Percentiles rank a stretch among this genome's conserved stretches.
Evolutionary conservation across 2,329 filamentous ascomycete genomes (phyloP).

Genomic region (Cryphonectria carpinicola): DNA sequence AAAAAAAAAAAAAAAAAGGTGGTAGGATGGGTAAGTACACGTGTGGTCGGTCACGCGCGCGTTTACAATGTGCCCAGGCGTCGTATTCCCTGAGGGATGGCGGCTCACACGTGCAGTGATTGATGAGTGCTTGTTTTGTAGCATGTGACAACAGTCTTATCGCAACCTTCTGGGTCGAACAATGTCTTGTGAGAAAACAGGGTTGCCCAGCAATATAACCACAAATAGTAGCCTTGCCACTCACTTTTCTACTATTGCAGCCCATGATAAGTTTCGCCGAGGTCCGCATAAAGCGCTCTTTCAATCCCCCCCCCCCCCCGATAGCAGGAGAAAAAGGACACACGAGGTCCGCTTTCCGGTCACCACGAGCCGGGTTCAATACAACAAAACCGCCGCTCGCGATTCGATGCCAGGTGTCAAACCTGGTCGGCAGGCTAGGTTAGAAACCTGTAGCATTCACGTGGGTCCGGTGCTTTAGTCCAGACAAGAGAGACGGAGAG

Average conservation of each 20-base stretch:
- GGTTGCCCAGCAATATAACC: background rate
- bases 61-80: slow-evolving; percentile 1
- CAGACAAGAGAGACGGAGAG: background rate
- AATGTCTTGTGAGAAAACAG: background rate
- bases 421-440: background rate
- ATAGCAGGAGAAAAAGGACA: background rate
- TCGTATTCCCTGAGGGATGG: background rate
- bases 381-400: background rate
- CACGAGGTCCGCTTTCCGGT: background rate
- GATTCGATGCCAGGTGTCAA: background rate
- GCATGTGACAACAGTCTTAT: background rate
- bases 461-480: background rate
- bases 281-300: background rate
- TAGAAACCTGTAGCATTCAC: background rate
- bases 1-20: background rate
- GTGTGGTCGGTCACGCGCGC: background rate
- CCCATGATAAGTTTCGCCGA: background rate
- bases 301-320: background rate
- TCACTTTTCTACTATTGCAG: background rate
- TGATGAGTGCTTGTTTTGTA: background rate
- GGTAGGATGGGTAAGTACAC: background rate
- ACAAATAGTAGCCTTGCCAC: background rate
- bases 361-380: background rate
- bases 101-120: background rate
- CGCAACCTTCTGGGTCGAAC: background rate